Evolutionary conservation across 2,329 filamentous ascomycete species (phyloP), one percentile per base, ranked within the genome.

Genomic region (Arachnomyces sp.): DNA sequence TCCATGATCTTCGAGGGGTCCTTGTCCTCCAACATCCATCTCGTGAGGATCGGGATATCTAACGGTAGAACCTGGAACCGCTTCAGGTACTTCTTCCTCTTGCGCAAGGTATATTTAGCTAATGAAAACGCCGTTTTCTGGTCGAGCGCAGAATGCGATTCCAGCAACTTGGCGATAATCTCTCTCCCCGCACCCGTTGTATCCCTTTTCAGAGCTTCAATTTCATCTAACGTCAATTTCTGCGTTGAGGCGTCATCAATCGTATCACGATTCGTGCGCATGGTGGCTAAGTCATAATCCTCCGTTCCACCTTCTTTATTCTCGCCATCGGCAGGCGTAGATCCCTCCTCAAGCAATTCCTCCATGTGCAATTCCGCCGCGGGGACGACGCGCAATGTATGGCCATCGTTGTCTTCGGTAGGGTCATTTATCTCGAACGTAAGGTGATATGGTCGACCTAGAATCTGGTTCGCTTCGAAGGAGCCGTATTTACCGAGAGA

Each of bases 61-160:
- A 96, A 66, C 0, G 90, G 90, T 38, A 94, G 62, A 1, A 92
- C 77, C 0, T 84, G 86, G 56, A 98, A 96, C 9, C 88, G 74
- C 53, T 84, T 81, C 48, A 96, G 75, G 59, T 94, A 96, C 64
- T 98, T 98, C 59, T 82, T 89, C 48, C 85, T 83, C 68, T 98
- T 98, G 34, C 94, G 73, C 13, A 96, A 70, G 55, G 92, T 94
- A 65, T 98, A 98, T 63, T 98, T 98, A 32, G 90, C 89, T 43
- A 95, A 70, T 2, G 88, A 93, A 56, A 93, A 98, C 0, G 80
- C 74, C 0, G 92, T 96, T 72, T 98, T 98, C 66, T 96, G 84
- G 50, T 94, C 88, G 32, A 98, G 74, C 1, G 82, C 84, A 13
- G 84, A 81, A 62, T 98, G 92, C 32, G 88, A 92, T 20, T 88